Percentiles rank a stretch among this genome's conserved stretches.
These are phyloP conservation scores for Boletus subluridellus DNA, from an alignment of 1,284 basidiomycete genomes.

Conservation along the genomic window DNA sequence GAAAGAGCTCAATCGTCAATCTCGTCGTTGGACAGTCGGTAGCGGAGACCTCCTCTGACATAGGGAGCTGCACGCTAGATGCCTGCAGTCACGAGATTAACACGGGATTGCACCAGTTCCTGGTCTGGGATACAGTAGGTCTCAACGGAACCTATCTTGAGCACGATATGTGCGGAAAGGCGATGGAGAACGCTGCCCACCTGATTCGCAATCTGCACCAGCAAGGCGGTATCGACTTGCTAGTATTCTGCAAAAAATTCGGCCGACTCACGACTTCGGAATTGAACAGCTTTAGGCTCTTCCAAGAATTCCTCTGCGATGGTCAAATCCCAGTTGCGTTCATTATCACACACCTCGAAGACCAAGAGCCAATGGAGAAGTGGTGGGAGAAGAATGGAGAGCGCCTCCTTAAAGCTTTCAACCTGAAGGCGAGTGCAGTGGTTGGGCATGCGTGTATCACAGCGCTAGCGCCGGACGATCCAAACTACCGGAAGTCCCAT, in stretches of 20 bases:
- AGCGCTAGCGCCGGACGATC: constrained; percentile 9
- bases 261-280: constrained; percentile 30
- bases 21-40: constrained; percentile 17
- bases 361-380: constrained; percentile 26
- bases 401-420: constrained; percentile 8
- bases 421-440: constrained; percentile 17
- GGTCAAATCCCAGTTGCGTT: constrained; percentile 38
- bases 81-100: constrained; percentile 19
- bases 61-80: constrained; percentile 25
- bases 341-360: constrained; percentile 39
- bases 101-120: constrained; percentile 21
- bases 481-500: not conserved
- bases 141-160: constrained; percentile 18
- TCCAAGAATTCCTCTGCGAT: constrained; percentile 36
- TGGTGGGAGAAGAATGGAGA: constrained; percentile 28
- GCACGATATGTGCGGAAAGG: constrained; percentile 18
- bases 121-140: constrained; percentile 39
- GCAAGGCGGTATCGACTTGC: constrained; percentile 35
- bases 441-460: constrained; percentile 32
- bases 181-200: constrained; percentile 34
- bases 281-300: constrained; percentile 34
- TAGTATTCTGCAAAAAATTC: constrained; percentile 38
- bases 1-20: constrained; percentile 32
- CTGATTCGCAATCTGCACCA: constrained; percentile 33
- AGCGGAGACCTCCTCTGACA: constrained; percentile 16